These are phyloP conservation scores for Apiotrichum montevideense DNA, from an alignment of 1,284 basidiomycete species.

Conservation along the genomic window DNA sequence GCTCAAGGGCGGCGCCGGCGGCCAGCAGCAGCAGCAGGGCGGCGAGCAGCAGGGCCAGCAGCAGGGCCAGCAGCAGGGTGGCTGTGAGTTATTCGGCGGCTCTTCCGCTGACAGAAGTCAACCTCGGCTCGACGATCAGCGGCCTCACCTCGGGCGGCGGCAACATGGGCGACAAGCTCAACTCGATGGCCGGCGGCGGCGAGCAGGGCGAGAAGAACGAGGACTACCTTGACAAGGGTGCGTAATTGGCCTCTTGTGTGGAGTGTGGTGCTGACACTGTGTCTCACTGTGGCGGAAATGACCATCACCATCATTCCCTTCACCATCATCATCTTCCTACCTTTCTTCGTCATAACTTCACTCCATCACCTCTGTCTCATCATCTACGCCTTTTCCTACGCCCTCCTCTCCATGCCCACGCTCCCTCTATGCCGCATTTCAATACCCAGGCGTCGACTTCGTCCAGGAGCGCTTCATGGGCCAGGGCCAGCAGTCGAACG, in stretches of 20 bases:
- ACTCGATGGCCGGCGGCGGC: slow-evolving; percentile 14
- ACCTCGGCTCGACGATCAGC: slow-evolving; percentile 4
- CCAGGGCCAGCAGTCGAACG: slow-evolving; percentile 12
- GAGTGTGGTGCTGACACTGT: no score
- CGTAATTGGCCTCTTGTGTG: neutral
- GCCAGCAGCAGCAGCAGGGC: slow-evolving; percentile 2
- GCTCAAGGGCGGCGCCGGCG: neutral
- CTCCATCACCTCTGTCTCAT: neutral
- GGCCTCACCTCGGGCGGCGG: slow-evolving; percentile 4
- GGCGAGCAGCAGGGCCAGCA: slow-evolving; percentile 2
- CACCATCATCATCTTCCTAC: no score
- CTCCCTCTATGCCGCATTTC: no score
- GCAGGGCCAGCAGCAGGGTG: neutral
- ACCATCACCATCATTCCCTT: no score
- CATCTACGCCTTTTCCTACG: neutral
- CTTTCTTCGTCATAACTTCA: neutral
- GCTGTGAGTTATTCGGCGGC: slow-evolving; percentile 1
- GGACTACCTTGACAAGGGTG: slow-evolving; percentile 19
- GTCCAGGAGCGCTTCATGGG: slow-evolving; percentile 13
- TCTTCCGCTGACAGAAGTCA: slow-evolving; percentile 2
- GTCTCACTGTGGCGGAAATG: no score
- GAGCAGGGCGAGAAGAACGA: slow-evolving; percentile 15
- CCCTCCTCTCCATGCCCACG: neutral
- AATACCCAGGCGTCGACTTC: slow-evolving; percentile 11
- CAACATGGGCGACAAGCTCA: slow-evolving; percentile 13